Conservation (phyloP, 345 rosid species). For the Arabis alpina region DNA sequence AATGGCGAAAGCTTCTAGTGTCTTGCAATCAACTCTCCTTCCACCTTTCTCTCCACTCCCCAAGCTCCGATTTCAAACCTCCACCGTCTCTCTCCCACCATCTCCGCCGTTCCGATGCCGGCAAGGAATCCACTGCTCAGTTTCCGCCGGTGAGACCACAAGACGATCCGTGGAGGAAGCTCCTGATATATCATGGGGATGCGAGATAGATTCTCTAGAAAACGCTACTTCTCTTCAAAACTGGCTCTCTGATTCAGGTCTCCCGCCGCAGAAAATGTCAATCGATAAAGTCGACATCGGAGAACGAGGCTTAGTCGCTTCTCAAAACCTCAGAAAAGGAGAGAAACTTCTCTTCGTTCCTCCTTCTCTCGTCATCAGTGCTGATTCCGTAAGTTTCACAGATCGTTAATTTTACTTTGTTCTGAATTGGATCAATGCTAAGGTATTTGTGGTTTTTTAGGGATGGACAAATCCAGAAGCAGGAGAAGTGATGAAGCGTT, state of each 20-base stretch:
- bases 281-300: conserved; percentile 81
- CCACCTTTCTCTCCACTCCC: conserved; percentile 51
- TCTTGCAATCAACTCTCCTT: conserved; percentile 54
- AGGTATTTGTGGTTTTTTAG: conserved; percentile 35
- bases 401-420: too few species aligned
- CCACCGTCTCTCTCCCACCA: conserved; percentile 26
- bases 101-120: conserved; percentile 34
- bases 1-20: conserved; percentile 71
- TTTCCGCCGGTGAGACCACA: conserved; percentile 52
- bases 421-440: too few species aligned
- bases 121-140: conserved; percentile 51
- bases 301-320: conserved; percentile 89
- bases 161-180: conserved; percentile 40
- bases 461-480: conserved; percentile 77
- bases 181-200: conserved; percentile 65
- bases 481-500: conserved; percentile 69
- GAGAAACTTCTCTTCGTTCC: conserved; percentile 96
- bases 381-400: conserved; percentile 67
- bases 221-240: conserved; percentile 75
- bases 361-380: conserved; percentile 79
- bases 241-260: conserved; percentile 82
- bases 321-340: conserved; percentile 78
- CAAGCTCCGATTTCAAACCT: conserved; percentile 31
- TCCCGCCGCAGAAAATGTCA: conserved; percentile 87
- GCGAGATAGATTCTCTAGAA: conserved; percentile 64